These are phyloP conservation scores for Corrigiola litoralis DNA, from an alignment of 179 eudicot species.

Conservation along the genomic window DNA sequence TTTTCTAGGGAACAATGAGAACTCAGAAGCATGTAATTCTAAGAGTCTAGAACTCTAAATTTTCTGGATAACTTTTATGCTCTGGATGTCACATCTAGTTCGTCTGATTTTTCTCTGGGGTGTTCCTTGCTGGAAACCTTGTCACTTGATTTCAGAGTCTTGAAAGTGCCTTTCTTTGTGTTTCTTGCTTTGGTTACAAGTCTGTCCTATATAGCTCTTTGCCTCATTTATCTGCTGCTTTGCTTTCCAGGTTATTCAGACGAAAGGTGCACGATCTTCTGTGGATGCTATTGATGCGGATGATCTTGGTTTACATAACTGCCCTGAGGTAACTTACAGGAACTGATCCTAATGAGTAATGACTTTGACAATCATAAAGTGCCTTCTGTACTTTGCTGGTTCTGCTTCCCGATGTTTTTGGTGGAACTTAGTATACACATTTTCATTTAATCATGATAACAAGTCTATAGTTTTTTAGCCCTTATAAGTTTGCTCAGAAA, in stretches of 20 bases:
- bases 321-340: conserved; percentile 44
- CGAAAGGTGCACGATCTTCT: conserved; percentile 64
- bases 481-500: neutral
- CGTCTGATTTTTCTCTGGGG: neutral
- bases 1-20: neutral
- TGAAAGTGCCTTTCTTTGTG: neutral
- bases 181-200: neutral
- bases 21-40: neutral
- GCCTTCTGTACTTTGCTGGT: neutral
- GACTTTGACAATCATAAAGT: neutral
- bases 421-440: too few relatives aligned
- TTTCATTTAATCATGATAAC: too few relatives aligned
- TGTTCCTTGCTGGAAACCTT: neutral
- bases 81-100: neutral
- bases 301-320: conserved; percentile 66
- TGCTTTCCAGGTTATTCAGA: conserved; percentile 49
- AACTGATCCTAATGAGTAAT: neutral
- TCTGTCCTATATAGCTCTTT: neutral
- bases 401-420: neutral
- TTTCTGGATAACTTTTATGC: neutral
- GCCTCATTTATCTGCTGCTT: conserved; percentile 4
- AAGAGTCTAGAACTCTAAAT: neutral
- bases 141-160: neutral
- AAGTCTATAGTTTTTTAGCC: neutral
- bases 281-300: conserved; percentile 62